phyloP scores from a whole-genome alignment of 2,329 filamentous ascomycete species.

The Aspergillus pseudoterreus region DNA sequence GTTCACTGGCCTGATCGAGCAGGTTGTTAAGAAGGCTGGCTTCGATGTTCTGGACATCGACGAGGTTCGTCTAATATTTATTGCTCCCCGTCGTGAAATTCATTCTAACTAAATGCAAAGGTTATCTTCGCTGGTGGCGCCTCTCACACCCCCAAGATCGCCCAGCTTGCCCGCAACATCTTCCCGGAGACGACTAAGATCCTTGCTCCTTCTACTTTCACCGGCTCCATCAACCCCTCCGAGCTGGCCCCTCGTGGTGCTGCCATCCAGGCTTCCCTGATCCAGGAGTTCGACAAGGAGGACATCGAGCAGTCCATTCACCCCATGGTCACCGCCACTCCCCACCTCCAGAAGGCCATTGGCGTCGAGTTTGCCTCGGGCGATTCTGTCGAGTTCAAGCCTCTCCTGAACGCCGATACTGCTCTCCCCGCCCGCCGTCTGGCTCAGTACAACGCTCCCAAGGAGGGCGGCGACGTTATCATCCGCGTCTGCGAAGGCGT shows the following conservation, averaged over 20 bases:
- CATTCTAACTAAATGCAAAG: constrained; percentile 19
- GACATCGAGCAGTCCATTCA: constrained; percentile 97
- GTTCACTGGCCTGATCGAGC: constrained; percentile 80
- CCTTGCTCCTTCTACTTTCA: constrained; percentile 74
- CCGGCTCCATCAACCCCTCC: constrained; percentile 83
- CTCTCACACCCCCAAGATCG: constrained; percentile 90
- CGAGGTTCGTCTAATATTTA: constrained; percentile 49
- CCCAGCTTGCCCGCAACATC: constrained; percentile 69
- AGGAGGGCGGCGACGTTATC: constrained; percentile 81
- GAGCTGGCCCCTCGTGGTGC: constrained; percentile 86
- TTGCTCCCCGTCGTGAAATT: not conserved
- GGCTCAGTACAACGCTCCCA: constrained; percentile 70
- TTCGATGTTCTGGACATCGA: constrained; percentile 90
- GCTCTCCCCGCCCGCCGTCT: constrained; percentile 84
- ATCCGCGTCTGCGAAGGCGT: constrained; percentile 84
- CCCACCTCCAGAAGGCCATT: constrained; percentile 83
- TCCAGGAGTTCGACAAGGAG: constrained; percentile 88
- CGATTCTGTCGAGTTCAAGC: constrained; percentile 67
- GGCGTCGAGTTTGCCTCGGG: constrained; percentile 70
- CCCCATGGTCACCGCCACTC: constrained; percentile 88
- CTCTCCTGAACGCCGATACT: constrained; percentile 80
- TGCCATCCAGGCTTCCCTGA: constrained; percentile 89
- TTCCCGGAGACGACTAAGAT: constrained; percentile 79
- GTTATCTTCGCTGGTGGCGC: constrained; percentile 90
- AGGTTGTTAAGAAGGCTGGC: constrained; percentile 84